Conservation (phyloP, 805 yeast genomes). For the Saturnispora ahearnii region DNA sequence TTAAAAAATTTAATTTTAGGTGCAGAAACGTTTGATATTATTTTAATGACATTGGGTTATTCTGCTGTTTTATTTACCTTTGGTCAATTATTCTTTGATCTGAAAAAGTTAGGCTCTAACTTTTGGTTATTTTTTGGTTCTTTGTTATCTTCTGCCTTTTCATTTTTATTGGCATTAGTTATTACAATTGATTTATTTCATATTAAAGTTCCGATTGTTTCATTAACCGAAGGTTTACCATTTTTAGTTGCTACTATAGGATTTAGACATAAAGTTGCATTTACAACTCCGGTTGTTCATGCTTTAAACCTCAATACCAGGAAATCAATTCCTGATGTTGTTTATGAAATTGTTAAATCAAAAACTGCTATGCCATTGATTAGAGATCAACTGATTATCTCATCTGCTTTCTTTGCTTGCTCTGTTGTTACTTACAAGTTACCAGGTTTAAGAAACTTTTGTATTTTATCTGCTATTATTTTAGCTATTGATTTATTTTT, state of each 20-base stretch:
- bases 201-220: conserved; percentile 57
- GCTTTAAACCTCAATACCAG: conserved; percentile 26
- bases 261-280: conserved; percentile 71
- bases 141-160: conserved; percentile 68
- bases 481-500: conserved; percentile 62
- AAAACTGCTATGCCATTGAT: conserved; percentile 44
- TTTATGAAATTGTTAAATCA: conserved; percentile 25
- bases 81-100: conserved; percentile 61
- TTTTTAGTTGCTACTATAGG: conserved; percentile 89
- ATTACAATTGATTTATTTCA: conserved; percentile 48
- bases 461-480: conserved; percentile 63
- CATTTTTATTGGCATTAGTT: conserved; percentile 71
- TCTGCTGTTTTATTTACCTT: conserved; percentile 82
- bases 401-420: conserved; percentile 60
- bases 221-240: conserved; percentile 86
- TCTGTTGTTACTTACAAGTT: conserved; percentile 56
- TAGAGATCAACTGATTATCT: conserved; percentile 69
- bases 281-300: conserved; percentile 52
- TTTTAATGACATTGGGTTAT: conserved; percentile 71
- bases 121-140: conserved; percentile 83
- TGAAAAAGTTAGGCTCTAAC: conserved; percentile 71
- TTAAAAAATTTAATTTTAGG: conserved; percentile 43
- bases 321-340: conserved; percentile 26
- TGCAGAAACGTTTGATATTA: conserved; percentile 82
- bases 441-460: conserved; percentile 71